These are phyloP conservation scores for Corynespora cassiicola DNA, from an alignment of 2,329 filamentous ascomycete species.

Conservation along the genomic window DNA sequence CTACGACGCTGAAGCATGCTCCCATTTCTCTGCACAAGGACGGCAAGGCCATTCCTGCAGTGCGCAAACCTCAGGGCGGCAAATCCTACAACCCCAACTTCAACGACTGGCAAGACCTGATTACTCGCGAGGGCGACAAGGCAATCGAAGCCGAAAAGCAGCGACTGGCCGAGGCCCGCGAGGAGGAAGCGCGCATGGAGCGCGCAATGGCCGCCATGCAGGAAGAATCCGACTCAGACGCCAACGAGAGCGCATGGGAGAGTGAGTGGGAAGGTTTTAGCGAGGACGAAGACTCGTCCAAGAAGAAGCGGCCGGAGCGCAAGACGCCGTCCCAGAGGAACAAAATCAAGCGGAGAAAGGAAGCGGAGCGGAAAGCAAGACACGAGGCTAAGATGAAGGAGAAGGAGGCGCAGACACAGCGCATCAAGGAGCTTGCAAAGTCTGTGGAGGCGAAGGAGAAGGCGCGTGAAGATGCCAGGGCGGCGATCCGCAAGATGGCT, in stretches of 20 bases:
- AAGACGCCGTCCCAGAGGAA: slow-evolving; percentile 90
- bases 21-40: slow-evolving; percentile 83
- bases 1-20: slow-evolving; percentile 75
- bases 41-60: slow-evolving; percentile 79
- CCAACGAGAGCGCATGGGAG: slow-evolving; percentile 94
- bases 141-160: slow-evolving; percentile 80
- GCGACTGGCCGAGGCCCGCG: slow-evolving; percentile 71
- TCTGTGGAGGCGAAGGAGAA: slow-evolving; percentile 67
- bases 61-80: slow-evolving; percentile 79
- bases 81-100: slow-evolving; percentile 94
- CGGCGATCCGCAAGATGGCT: slow-evolving; percentile 29
- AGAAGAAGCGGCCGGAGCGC: slow-evolving; percentile 77
- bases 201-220: slow-evolving; percentile 76
- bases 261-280: slow-evolving; percentile 73
- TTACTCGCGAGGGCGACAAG: slow-evolving; percentile 77
- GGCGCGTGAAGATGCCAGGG: too few relatives aligned
- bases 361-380: slow-evolving; percentile 77
- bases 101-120: slow-evolving; percentile 80
- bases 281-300: slow-evolving; percentile 59
- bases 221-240: slow-evolving; percentile 77
- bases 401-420: slow-evolving; percentile 73
- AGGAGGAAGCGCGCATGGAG: slow-evolving; percentile 71
- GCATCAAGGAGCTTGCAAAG: slow-evolving; percentile 73
- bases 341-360: slow-evolving; percentile 86
- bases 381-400: slow-evolving; percentile 79